Conservation (phyloP, 208 protist genomes). For the Wallacemonas sp. region DNA sequence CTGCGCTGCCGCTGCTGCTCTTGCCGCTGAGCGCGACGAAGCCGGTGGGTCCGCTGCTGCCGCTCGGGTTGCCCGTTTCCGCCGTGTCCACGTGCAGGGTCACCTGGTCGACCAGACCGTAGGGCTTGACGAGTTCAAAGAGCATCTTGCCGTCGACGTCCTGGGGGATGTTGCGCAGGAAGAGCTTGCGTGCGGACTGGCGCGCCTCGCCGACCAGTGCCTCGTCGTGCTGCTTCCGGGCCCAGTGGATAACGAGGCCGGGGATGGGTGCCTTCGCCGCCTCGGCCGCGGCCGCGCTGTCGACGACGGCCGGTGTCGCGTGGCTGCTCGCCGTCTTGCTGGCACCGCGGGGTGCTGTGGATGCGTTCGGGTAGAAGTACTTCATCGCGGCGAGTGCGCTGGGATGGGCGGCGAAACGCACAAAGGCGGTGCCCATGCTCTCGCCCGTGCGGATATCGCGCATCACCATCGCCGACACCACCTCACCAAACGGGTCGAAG, state of each 20-base stretch:
- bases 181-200: constrained; percentile 63
- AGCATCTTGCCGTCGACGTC: constrained; percentile 41
- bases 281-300: constrained; percentile 14
- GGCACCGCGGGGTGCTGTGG: constrained; percentile 8
- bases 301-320: constrained; percentile 19
- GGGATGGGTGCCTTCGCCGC: constrained; percentile 22
- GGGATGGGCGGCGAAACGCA: constrained; percentile 35
- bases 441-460: constrained; percentile 59
- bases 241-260: constrained; percentile 65
- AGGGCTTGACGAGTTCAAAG: constrained; percentile 30
- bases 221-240: constrained; percentile 67
- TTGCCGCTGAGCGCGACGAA: constrained; percentile 1
- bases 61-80: constrained; percentile 7
- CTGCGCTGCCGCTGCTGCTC: background rate
- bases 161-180: constrained; percentile 76
- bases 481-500: constrained; percentile 31
- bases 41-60: background rate
- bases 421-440: constrained; percentile 53
- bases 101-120: constrained; percentile 50
- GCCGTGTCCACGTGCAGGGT: constrained; percentile 69
- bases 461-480: constrained; percentile 34
- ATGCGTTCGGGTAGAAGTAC: constrained; percentile 14
- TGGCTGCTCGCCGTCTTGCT: constrained; percentile 7
- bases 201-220: constrained; percentile 59
- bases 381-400: constrained; percentile 28